A percentile compares a stretch with the other conserved stretches of the same genome.
Conservation (phyloP, 2,329 filamentous ascomycete species). For the Neonectria faginata region DNA sequence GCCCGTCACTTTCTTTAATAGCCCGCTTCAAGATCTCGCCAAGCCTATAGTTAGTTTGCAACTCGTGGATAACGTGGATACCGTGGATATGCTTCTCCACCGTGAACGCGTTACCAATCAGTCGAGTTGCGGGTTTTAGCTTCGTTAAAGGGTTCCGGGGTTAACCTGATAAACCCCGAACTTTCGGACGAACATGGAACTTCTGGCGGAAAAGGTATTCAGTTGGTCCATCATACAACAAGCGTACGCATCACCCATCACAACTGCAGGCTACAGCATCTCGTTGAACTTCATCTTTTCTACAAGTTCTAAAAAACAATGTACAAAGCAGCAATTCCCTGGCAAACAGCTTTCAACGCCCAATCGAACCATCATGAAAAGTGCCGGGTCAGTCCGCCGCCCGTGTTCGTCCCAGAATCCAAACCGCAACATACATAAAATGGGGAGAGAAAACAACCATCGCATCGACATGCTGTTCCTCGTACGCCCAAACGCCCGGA, state of each 20-base stretch:
- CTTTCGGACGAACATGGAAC: neutral
- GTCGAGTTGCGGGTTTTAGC: neutral
- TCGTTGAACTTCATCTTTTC: constrained; percentile 25
- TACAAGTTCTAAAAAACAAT: constrained; percentile 34
- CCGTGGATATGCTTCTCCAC: neutral
- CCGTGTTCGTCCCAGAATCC: constrained; percentile 12
- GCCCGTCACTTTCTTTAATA: neutral
- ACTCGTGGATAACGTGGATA: neutral
- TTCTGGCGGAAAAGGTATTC: too few relatives aligned
- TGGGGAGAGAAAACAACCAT: constrained; percentile 19
- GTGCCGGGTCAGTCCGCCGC: constrained; percentile 16
- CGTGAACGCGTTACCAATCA: neutral
- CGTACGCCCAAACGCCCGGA: constrained; percentile 24
- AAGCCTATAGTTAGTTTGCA: neutral
- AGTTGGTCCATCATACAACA: too few relatives aligned
- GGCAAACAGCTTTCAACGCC: constrained; percentile 22
- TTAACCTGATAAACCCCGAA: neutral
- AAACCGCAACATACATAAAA: constrained; percentile 16
- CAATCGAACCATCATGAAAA: constrained; percentile 29
- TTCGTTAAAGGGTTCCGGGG: neutral
- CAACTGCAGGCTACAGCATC: neutral
- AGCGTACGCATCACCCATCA: neutral
- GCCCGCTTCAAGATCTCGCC: neutral
- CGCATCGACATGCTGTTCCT: constrained; percentile 21
- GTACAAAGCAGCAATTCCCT: constrained; percentile 16